phyloP scores from a whole-genome alignment of 2,329 filamentous ascomycete species.

The Chaetomiaceae sp. region DNA sequence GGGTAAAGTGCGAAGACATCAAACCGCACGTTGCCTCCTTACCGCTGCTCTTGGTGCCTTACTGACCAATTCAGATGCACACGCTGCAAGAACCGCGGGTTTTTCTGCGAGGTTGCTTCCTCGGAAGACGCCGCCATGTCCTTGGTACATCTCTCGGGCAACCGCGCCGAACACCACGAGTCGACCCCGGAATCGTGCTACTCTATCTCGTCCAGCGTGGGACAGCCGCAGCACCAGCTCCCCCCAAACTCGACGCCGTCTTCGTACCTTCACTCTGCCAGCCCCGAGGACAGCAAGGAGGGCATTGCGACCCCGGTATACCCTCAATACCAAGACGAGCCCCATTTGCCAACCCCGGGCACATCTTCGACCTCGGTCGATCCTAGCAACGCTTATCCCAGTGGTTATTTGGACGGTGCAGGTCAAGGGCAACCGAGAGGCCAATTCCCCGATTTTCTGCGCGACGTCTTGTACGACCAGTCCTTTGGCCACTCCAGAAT shows the following conservation, averaged over 20 bases:
- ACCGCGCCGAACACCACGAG: slow-evolving; percentile 28
- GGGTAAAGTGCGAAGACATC: slow-evolving; percentile 52
- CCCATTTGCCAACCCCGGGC: slow-evolving; percentile 35
- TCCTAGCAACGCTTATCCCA: slow-evolving; percentile 20
- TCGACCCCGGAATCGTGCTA: slow-evolving; percentile 17
- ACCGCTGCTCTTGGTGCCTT: background rate
- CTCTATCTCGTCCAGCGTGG: slow-evolving; percentile 6
- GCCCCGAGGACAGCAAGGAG: slow-evolving; percentile 24
- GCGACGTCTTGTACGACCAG: slow-evolving; percentile 48
- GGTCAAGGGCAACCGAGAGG: slow-evolving; percentile 32
- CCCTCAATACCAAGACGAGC: slow-evolving; percentile 31
- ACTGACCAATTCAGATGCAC: slow-evolving; percentile 35
- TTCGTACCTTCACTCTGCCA: background rate
- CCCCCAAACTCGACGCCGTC: background rate
- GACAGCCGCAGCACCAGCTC: slow-evolving; percentile 8
- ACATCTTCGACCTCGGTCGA: slow-evolving; percentile 24
- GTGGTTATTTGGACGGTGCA: slow-evolving; percentile 14
- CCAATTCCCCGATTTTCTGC: slow-evolving; percentile 48
- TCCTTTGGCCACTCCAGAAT: slow-evolving; percentile 34
- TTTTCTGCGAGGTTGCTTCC: slow-evolving; percentile 41
- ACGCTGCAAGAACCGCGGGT: slow-evolving; percentile 44
- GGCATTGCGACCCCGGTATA: slow-evolving; percentile 28
- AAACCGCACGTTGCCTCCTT: slow-evolving; percentile 38
- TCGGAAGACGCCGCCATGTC: slow-evolving; percentile 41
- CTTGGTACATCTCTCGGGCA: slow-evolving; percentile 40